Evolutionary conservation across 495 filamentous ascomycete genomes (phyloP).

Genomic region (Hypoxylon lienhwacheense): DNA sequence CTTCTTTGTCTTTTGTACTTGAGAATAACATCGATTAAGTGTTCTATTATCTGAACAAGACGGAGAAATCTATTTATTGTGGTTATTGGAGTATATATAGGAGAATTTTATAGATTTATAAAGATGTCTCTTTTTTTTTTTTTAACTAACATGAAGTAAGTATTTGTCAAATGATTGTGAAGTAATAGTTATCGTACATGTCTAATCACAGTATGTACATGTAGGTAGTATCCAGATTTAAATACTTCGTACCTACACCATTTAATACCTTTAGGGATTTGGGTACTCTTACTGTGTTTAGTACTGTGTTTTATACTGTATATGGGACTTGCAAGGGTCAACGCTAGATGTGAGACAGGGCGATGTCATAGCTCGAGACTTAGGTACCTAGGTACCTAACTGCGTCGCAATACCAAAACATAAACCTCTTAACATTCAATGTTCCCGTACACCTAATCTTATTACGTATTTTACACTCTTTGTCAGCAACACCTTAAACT

Average conservation of each 20-base stretch:
- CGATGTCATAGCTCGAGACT: constrained; percentile 29
- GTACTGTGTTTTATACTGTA: too few species aligned
- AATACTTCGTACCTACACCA: too few species aligned
- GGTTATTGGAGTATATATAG: neutral
- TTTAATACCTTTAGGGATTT: too few species aligned
- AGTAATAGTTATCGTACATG: too few species aligned
- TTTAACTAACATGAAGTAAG: too few species aligned
- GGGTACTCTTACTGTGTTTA: too few species aligned
- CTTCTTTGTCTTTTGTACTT: constrained; percentile 25
- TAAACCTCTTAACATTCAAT: too few species aligned
- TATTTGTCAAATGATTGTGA: too few species aligned
- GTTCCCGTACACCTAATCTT: too few species aligned
- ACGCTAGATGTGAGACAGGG: constrained; percentile 22
- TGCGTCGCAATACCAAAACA: constrained; percentile 25
- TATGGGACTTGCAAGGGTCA: neutral
- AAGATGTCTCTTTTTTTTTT: too few species aligned
- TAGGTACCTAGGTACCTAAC: constrained; percentile 29
- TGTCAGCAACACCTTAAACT: constrained; percentile 17
- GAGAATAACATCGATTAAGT: constrained; percentile 1
- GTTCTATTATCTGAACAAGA: neutral
- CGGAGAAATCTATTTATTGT: neutral
- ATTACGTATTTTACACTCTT: constrained; percentile 20
- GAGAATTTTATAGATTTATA: neutral
- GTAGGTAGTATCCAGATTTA: too few species aligned
- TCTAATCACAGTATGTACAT: too few species aligned